Evolutionary conservation across 805 yeast species (phyloP).

Genomic region (Ogataea ganodermae): DNA sequence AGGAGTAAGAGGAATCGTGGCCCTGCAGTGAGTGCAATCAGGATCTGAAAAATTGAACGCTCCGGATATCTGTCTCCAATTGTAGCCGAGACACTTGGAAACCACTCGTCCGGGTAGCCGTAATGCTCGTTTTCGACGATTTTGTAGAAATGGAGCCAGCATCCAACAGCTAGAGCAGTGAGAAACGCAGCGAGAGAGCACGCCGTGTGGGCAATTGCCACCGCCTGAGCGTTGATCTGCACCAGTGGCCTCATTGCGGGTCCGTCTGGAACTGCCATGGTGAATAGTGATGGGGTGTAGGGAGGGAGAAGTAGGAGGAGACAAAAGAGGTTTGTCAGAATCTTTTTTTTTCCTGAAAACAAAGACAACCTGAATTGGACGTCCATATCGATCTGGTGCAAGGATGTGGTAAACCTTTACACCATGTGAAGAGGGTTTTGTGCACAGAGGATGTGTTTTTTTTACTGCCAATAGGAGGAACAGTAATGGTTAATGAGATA

Average conservation of each 20-base stretch:
- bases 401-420: background rate
- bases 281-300: background rate
- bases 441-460: background rate
- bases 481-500: background rate
- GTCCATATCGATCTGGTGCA: background rate
- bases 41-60: slow-evolving; percentile 84
- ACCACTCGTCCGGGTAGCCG: slow-evolving; percentile 98
- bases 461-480: background rate
- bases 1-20: slow-evolving; percentile 75
- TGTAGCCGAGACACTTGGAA: slow-evolving; percentile 95
- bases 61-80: slow-evolving; percentile 98
- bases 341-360: slow-evolving; percentile 2
- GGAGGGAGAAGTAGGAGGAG: background rate
- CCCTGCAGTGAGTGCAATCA: slow-evolving; percentile 91
- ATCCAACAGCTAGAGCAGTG: slow-evolving; percentile 74
- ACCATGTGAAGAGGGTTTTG: background rate
- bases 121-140: slow-evolving; percentile 84
- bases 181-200: slow-evolving; percentile 76
- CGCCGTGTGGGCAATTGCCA: slow-evolving; percentile 72
- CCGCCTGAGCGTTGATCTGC: slow-evolving; percentile 58
- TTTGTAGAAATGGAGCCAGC: slow-evolving; percentile 76
- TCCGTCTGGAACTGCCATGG: slow-evolving; percentile 15
- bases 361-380: slow-evolving; percentile 5
- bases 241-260: slow-evolving; percentile 23
- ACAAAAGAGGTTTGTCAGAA: background rate